Evolutionary conservation across 257 asterid species (phyloP).

Genomic region (Fraxinus excelsior): DNA sequence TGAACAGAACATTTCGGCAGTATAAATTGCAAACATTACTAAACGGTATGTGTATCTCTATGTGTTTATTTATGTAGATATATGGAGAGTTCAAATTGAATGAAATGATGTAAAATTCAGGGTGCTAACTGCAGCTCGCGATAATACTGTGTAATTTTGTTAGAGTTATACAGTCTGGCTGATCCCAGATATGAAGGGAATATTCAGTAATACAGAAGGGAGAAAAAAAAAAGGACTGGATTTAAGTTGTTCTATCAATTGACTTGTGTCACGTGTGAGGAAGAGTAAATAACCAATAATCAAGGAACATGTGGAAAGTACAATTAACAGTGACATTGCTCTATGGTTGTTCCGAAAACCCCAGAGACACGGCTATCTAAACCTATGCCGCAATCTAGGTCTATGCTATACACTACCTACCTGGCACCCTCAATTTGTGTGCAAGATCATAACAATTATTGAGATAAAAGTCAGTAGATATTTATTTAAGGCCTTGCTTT

Average conservation of each 20-base stretch:
- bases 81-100: background rate
- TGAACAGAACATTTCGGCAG: slow-evolving; percentile 3
- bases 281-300: background rate
- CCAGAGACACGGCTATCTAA: background rate
- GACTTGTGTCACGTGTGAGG: background rate
- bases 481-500: background rate
- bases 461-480: background rate
- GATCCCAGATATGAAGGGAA: background rate
- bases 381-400: background rate
- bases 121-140: background rate
- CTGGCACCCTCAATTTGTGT: background rate
- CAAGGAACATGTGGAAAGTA: background rate
- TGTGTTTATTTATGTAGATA: background rate
- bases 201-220: background rate
- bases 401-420: background rate
- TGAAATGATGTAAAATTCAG: background rate
- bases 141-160: background rate
- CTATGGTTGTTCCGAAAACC: background rate
- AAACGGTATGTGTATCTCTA: background rate
- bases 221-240: background rate
- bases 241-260: background rate
- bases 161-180: background rate
- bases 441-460: background rate
- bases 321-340: background rate
- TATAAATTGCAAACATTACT: background rate